Evolutionary conservation across 2,329 filamentous ascomycete species (phyloP).

Genomic region (Arthrobotrys sphaeroides): DNA sequence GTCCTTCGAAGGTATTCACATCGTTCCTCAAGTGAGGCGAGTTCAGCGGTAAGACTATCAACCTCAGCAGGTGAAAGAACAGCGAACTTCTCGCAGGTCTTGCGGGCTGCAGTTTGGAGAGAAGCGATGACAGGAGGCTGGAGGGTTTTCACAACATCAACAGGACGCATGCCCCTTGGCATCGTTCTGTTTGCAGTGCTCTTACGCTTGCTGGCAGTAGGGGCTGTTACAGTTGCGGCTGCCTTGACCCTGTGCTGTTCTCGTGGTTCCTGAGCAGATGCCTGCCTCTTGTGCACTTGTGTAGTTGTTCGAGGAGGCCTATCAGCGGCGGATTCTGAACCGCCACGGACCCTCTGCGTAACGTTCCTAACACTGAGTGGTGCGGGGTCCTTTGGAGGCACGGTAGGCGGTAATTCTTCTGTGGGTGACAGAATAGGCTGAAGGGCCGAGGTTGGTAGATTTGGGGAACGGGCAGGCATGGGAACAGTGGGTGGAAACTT

Average conservation of each 20-base stretch:
- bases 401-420: conserved; percentile 36
- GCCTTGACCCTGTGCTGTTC: conserved; percentile 34
- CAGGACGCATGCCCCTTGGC: conserved; percentile 68
- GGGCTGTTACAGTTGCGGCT: conserved; percentile 26
- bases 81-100: conserved; percentile 72
- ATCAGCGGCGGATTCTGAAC: conserved; percentile 38
- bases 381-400: conserved; percentile 47
- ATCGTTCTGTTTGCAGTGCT: conserved; percentile 64
- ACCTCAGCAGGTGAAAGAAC: conserved; percentile 72
- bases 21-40: conserved; percentile 79
- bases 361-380: conserved; percentile 23
- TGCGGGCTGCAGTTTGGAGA: conserved; percentile 70
- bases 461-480: conserved; percentile 26
- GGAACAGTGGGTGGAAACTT: conserved; percentile 24
- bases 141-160: conserved; percentile 66
- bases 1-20: conserved; percentile 81
- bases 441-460: conserved; percentile 5
- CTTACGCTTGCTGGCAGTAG: conserved; percentile 46
- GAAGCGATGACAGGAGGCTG: conserved; percentile 65
- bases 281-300: conserved; percentile 31
- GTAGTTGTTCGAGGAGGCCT: background rate
- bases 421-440: conserved; percentile 11
- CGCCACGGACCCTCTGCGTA: conserved; percentile 16
- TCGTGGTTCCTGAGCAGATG: conserved; percentile 26
- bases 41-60: conserved; percentile 73